Evolutionary conservation across 192 early-diverging fungal genomes (phyloP).

Genomic region (Irineochytrium annulatum): DNA sequence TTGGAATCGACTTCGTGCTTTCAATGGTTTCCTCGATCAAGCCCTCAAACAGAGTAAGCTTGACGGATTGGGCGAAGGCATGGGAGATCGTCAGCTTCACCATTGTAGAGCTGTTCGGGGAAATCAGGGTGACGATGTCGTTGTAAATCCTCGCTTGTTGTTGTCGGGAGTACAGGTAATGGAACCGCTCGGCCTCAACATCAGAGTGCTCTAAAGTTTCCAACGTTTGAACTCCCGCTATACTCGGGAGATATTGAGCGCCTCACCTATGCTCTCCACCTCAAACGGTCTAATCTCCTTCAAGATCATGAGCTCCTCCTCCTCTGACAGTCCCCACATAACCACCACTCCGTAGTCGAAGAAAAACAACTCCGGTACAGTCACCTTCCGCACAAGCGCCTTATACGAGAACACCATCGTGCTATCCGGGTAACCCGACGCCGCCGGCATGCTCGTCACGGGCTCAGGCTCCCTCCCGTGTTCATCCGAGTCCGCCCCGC

Average conservation of each 20-base stretch:
- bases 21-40: constrained; percentile 92
- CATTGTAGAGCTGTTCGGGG: constrained; percentile 46
- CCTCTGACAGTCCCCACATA: constrained; percentile 89
- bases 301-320: constrained; percentile 75
- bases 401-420: constrained; percentile 19
- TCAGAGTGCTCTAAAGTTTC: constrained; percentile 29
- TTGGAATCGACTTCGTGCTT: constrained; percentile 84
- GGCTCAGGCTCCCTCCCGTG: too few relatives aligned
- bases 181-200: constrained; percentile 70
- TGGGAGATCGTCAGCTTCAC: constrained; percentile 94
- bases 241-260: not conserved
- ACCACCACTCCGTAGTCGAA: constrained; percentile 96
- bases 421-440: too few relatives aligned
- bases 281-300: constrained; percentile 68
- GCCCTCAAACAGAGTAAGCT: constrained; percentile 89
- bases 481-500: too few relatives aligned
- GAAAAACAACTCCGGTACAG: constrained; percentile 67
- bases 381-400: constrained; percentile 16
- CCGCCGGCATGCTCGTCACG: too few relatives aligned
- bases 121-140: constrained; percentile 77
- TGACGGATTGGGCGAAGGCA: constrained; percentile 93
- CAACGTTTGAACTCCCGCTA: not conserved
- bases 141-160: constrained; percentile 75
- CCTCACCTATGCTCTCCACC: constrained; percentile 58
- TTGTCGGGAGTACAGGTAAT: constrained; percentile 69